Evolutionary conservation across 257 asterid species (phyloP).

Genomic region (Striga asiatica): DNA sequence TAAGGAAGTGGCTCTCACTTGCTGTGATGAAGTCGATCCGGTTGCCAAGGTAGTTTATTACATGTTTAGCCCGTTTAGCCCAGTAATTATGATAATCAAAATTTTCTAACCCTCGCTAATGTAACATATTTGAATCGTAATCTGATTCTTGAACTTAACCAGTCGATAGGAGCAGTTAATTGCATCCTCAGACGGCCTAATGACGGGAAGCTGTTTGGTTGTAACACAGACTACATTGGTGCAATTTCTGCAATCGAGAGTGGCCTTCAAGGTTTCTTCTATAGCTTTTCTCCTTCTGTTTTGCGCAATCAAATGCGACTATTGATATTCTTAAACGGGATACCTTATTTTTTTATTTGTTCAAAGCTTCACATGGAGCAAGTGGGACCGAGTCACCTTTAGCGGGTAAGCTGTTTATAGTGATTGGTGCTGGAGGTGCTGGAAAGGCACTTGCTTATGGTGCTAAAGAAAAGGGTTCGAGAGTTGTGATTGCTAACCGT

Average conservation of each 20-base stretch:
- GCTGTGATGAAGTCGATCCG: constrained; percentile 83
- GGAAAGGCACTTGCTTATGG: constrained; percentile 96
- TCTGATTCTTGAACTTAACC: constrained; percentile 18
- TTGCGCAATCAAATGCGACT: too few species aligned
- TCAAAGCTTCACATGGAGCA: constrained; percentile 17
- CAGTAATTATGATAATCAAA: neutral
- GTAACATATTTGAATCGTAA: constrained; percentile 14
- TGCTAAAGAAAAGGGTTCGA: constrained; percentile 91
- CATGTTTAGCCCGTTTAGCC: constrained; percentile 7
- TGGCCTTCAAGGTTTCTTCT: constrained; percentile 58
- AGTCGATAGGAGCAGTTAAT: constrained; percentile 94
- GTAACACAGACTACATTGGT: constrained; percentile 89
- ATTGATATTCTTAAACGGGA: neutral
- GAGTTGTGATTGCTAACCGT: constrained; percentile 86
- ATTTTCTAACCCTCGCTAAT: constrained; percentile 4
- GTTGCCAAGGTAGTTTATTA: constrained; percentile 60
- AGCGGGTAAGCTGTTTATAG: constrained; percentile 71
- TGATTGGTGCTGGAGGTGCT: constrained; percentile 99
- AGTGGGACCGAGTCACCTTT: constrained; percentile 43
- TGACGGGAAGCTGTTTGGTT: constrained; percentile 83
- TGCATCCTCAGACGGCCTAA: constrained; percentile 48
- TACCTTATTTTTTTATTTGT: constrained; percentile 9
- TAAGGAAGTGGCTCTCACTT: constrained; percentile 61
- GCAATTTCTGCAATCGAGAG: constrained; percentile 89
- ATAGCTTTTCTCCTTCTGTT: constrained; percentile 1